Evolutionary conservation across 2,329 filamentous ascomycete genomes (phyloP), one percentile per base, ranked within the genome.

Genomic region (Colletotrichum cuscutae): DNA sequence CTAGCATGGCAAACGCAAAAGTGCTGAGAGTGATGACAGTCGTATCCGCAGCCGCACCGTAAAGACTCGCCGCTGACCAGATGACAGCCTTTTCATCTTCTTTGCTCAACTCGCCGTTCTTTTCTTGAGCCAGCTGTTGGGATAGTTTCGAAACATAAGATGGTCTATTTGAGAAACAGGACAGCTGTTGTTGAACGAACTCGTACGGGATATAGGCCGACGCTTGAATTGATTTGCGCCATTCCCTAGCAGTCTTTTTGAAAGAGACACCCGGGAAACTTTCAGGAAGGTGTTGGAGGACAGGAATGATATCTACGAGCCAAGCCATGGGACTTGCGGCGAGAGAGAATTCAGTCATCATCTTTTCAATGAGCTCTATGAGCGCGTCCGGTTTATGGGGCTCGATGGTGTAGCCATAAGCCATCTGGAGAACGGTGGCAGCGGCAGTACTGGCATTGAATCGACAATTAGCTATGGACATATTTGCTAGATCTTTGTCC

Each of bases 291-390:
- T 80, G 71, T n/a, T 73, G 72, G 2, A 83, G 73, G 2, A 56
- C 37, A 0, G 82, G 81, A 0, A 83, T n/a, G 0, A 78, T 75
- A 28, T 83, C 81, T 7, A 83, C 80, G 0, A 75, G 28, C 81
- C 81, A 83, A 4, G 75, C 59, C n/a, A 80, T 65, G 0, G 82
- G 82, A 0, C 79, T 75, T 6, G 77, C 65, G 3, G 81, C 78
- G 8, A 67, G 56, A 0, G 78, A 78, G 56, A 82, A 78, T 15
- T 80, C 74, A 8, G 58, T 58, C 76, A 82, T 78, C 72, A 79
- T 79, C 4, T 65, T 63, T 5, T 81, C 79, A 5, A 80, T 76
- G 12, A 82, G 59, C 0, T 62, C 52, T 3, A 83, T 78, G 5
- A 83, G 71, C 1, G 77, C 76, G 37, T 83, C 82, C 1, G 62